Percentiles rank a stretch among this genome's conserved stretches.
These are phyloP conservation scores for Backusella liffmaniae DNA, from an alignment of 192 early-diverging fungal genomes.

Conservation along the genomic window DNA sequence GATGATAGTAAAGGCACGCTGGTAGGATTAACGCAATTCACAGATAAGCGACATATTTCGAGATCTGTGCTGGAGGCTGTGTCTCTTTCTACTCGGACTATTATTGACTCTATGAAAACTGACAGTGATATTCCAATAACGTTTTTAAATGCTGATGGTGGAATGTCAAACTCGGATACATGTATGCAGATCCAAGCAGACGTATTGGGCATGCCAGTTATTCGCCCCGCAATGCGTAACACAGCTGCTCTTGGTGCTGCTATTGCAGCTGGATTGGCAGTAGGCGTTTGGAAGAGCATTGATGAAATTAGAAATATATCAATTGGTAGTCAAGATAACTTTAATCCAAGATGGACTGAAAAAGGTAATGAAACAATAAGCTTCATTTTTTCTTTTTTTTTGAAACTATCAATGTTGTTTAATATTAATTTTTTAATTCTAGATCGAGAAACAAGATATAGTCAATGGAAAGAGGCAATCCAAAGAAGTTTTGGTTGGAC, in stretches of 20 bases:
- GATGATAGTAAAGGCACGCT: constrained; percentile 89
- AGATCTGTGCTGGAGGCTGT: constrained; percentile 88
- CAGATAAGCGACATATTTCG: constrained; percentile 80
- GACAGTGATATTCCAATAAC: constrained; percentile 67
- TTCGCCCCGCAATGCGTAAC: constrained; percentile 86
- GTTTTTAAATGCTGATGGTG: constrained; percentile 86
- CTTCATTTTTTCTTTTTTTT: constrained; percentile 16
- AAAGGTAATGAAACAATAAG: neutral
- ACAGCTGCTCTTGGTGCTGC: constrained; percentile 91
- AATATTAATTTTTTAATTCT: constrained; percentile 18
- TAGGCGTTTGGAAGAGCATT: constrained; percentile 22
- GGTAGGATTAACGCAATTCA: constrained; percentile 86
- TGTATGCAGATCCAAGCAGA: constrained; percentile 94
- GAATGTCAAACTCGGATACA: constrained; percentile 85
- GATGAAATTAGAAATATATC: neutral
- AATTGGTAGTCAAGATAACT: constrained; percentile 3
- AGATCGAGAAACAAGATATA: constrained; percentile 48
- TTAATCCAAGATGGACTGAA: constrained; percentile 1
- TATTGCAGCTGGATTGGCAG: constrained; percentile 43
- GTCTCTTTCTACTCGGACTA: constrained; percentile 83
- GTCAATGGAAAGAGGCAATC: constrained; percentile 21
- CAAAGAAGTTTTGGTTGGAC: constrained; percentile 29
- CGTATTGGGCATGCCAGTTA: constrained; percentile 65
- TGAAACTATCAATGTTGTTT: too few relatives aligned
- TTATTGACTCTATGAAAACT: constrained; percentile 88